Evolutionary conservation across 306 rosid genomes (phyloP), one percentile per base, ranked within the genome.

Genomic region (Bauhinia variegata): DNA sequence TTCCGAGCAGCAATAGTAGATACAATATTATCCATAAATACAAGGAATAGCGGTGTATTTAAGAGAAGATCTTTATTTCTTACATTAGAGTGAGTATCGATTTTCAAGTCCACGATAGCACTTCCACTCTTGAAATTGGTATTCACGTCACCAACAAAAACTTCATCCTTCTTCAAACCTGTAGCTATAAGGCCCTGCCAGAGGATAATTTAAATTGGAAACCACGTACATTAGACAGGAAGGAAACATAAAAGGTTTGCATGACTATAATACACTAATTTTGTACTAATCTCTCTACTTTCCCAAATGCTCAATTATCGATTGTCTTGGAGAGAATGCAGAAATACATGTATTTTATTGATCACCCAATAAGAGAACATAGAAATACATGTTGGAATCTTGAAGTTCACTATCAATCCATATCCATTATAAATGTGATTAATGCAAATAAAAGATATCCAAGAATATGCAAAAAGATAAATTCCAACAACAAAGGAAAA

Each of bases 71-170:
- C 34, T 47, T 62, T 31, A 53, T 17, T 55, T 38, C 84, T 84
- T 92, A 92, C 98, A 78, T 86, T 89, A 14, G 89, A 87, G 78
- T 87, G 78, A 13, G 96, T 87, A 70, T 92, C 92, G 61, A 92
- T 83, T 81, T 89, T 92, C 79, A 92, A 92, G 81, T 92, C 95
- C 64, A 92, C 89, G 5, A 59, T 78, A 36, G 85, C 60, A 75
- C 70, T 83, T 79, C 92, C 88, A 58, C 87, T 85, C 87, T 89
- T 89, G 88, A 89, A 89, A 67, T 86, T 79, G 46, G 95, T 77
- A 56, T 78, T 86, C 64, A 92, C 75, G 70, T 92, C 96, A 74
- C 98, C 98, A 59, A 83, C 50, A 80, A 89, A 89, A 68, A 85
- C 46, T 67, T 89, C 82, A 71, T 89, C 98, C 80, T 75, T 91